Evolutionary conservation across 495 filamentous ascomycete genomes (phyloP).

Genomic region (Neurospora sp.): DNA sequence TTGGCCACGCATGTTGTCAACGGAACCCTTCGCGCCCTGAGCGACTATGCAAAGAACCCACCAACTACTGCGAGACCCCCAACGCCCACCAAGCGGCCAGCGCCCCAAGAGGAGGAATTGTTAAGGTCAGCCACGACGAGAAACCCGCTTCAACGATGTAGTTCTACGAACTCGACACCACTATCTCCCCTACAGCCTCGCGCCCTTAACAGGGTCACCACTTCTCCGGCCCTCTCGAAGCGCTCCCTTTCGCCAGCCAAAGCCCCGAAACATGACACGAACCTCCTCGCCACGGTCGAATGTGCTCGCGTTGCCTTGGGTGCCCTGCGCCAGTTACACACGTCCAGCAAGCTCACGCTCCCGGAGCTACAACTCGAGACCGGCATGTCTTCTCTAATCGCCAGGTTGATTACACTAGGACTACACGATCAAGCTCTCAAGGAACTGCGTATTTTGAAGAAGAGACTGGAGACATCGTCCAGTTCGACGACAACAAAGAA

Average conservation of each 20-base stretch:
- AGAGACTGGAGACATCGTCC: slow-evolving; percentile 40
- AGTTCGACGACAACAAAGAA: slow-evolving; percentile 19
- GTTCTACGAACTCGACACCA: slow-evolving; percentile 35
- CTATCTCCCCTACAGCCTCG: slow-evolving; percentile 42
- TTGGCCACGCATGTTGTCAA: slow-evolving; percentile 81
- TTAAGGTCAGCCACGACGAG: slow-evolving; percentile 25
- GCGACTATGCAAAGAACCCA: slow-evolving; percentile 54
- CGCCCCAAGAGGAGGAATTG: slow-evolving; percentile 18
- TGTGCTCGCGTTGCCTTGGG: slow-evolving; percentile 69
- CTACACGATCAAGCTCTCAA: slow-evolving; percentile 67
- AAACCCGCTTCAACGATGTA: slow-evolving; percentile 33
- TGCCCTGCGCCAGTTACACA: slow-evolving; percentile 52
- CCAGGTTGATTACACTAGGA: slow-evolving; percentile 60
- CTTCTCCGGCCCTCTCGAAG: slow-evolving; percentile 31
- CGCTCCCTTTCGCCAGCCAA: slow-evolving; percentile 17
- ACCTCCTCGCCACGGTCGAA: slow-evolving; percentile 47
- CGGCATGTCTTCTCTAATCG: slow-evolving; percentile 67
- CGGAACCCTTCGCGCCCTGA: slow-evolving; percentile 59
- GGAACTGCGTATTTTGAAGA: slow-evolving; percentile 63
- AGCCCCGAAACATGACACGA: slow-evolving; percentile 16
- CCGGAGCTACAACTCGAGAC: slow-evolving; percentile 71
- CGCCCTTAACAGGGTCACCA: slow-evolving; percentile 41
- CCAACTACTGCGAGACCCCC: slow-evolving; percentile 15
- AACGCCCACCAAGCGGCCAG: slow-evolving; percentile 13
- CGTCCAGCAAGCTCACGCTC: slow-evolving; percentile 33